A percentile compares a stretch with the other conserved stretches of the same genome.
phyloP scores from a whole-genome alignment of 345 rosid species.

The Combretum micranthum region DNA sequence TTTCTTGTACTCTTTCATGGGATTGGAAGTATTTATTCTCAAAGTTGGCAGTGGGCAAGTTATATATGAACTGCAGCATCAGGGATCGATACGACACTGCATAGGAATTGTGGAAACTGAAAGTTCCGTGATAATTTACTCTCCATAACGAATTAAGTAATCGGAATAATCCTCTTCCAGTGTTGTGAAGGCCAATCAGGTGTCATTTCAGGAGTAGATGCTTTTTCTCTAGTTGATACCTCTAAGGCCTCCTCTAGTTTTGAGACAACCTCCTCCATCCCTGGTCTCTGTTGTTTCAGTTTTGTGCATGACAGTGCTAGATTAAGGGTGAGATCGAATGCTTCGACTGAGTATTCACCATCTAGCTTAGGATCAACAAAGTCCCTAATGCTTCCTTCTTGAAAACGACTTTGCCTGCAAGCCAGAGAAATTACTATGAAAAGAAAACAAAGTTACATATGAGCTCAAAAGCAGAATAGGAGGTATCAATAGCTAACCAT shows the following conservation, averaged over 20 bases:
- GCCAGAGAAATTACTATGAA: not conserved
- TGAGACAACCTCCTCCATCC: slow-evolving; percentile 32
- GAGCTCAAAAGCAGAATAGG: not conserved
- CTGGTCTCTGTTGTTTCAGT: slow-evolving; percentile 29
- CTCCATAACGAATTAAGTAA: too few relatives aligned
- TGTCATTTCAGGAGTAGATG: slow-evolving; percentile 4
- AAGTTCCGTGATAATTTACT: too few relatives aligned
- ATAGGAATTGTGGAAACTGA: too few relatives aligned
- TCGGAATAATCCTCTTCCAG: not conserved
- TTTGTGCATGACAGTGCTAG: slow-evolving; percentile 43
- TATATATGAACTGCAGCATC: too few relatives aligned
- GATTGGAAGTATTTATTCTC: too few relatives aligned
- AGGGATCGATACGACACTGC: too few relatives aligned
- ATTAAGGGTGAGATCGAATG: slow-evolving; percentile 28
- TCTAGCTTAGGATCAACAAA: slow-evolving; percentile 40
- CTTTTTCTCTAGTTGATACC: slow-evolving; percentile 19
- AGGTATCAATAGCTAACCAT: slow-evolving; percentile 20
- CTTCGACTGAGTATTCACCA: slow-evolving; percentile 39
- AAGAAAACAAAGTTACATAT: not conserved
- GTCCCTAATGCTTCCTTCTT: slow-evolving; percentile 21
- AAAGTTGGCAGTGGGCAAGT: too few relatives aligned
- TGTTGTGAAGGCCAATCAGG: not conserved
- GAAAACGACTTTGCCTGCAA: slow-evolving; percentile 36
- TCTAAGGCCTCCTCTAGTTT: slow-evolving; percentile 37
- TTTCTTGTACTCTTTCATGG: too few relatives aligned